Conservation (phyloP, 2,329 filamentous ascomycete genomes). For the Diaporthe vexans region DNA sequence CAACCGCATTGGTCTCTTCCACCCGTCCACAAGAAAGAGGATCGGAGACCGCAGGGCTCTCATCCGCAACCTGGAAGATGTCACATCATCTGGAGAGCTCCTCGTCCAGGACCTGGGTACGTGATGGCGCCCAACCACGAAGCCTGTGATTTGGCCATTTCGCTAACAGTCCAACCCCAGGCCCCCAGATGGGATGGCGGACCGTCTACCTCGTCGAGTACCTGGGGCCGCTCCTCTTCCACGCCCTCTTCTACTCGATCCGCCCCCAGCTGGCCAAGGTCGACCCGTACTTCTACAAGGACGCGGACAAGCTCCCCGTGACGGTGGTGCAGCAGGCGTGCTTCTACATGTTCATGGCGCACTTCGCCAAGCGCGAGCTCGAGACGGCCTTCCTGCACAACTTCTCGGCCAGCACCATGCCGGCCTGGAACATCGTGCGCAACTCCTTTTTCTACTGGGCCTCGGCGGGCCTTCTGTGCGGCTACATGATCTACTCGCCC, state of each 20-base stretch:
- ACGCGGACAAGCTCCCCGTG: conserved; percentile 64
- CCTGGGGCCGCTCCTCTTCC: conserved; percentile 89
- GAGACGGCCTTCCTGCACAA: conserved; percentile 96
- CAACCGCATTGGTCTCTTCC: conserved; percentile 74
- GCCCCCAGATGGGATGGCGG: conserved; percentile 90
- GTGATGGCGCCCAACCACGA: conserved; percentile 46
- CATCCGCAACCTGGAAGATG: conserved; percentile 62
- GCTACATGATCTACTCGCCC: conserved; percentile 88
- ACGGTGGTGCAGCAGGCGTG: conserved; percentile 79
- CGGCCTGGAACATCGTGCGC: conserved; percentile 89
- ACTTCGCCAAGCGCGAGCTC: conserved; percentile 95
- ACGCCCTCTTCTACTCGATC: conserved; percentile 79
- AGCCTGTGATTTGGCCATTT: background rate
- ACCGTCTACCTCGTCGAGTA: conserved; percentile 98
- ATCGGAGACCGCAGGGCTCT: conserved; percentile 73
- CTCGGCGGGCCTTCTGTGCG: conserved; percentile 83
- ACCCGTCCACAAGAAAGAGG: conserved; percentile 72
- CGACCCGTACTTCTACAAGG: conserved; percentile 59
- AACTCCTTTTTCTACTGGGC: conserved; percentile 97
- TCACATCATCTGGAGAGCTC: conserved; percentile 69
- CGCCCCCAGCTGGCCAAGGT: conserved; percentile 79
- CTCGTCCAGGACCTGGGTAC: conserved; percentile 94
- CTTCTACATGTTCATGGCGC: conserved; percentile 80
- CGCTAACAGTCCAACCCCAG: conserved; percentile 59
- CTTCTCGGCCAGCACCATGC: conserved; percentile 97